phyloP scores from a whole-genome alignment of 768 basidiomycete genomes.

The Russula sp. region DNA sequence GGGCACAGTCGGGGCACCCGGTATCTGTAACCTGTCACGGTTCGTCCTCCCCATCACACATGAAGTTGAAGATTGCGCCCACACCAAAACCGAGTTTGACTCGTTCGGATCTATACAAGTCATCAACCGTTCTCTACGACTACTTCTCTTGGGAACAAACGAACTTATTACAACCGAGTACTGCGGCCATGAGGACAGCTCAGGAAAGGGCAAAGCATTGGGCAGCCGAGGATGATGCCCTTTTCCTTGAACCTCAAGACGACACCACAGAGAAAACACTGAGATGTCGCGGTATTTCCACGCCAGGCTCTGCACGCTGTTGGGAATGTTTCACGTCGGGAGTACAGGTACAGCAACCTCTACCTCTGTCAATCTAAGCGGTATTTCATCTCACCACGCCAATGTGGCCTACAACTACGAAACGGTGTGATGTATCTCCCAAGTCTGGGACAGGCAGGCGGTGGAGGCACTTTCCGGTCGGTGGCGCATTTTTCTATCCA shows the following conservation, averaged over 20 bases:
- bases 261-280: neutral
- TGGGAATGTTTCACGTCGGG: conserved; percentile 7
- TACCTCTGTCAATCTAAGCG: neutral
- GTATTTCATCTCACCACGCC: neutral
- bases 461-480: conserved; percentile 8
- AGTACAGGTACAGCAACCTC: neutral
- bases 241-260: neutral
- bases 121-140: conserved; percentile 4
- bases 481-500: conserved; percentile 10
- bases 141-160: conserved; percentile 23
- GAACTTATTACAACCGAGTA: conserved; percentile 19
- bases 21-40: neutral
- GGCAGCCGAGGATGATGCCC: conserved; percentile 22
- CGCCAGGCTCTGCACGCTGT: conserved; percentile 5
- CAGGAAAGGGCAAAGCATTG: conserved; percentile 18
- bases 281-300: neutral
- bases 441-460: neutral
- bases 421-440: neutral
- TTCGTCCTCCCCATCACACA: neutral
- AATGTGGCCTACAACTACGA: neutral
- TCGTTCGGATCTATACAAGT: neutral
- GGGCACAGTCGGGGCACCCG: neutral
- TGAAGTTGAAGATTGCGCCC: neutral
- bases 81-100: neutral
- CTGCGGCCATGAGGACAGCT: conserved; percentile 17